A percentile compares a stretch with the other conserved stretches of the same genome.
These are phyloP conservation scores for Biscutella auriculata DNA, from an alignment of 441 rosid genomes.

Conservation along the genomic window DNA sequence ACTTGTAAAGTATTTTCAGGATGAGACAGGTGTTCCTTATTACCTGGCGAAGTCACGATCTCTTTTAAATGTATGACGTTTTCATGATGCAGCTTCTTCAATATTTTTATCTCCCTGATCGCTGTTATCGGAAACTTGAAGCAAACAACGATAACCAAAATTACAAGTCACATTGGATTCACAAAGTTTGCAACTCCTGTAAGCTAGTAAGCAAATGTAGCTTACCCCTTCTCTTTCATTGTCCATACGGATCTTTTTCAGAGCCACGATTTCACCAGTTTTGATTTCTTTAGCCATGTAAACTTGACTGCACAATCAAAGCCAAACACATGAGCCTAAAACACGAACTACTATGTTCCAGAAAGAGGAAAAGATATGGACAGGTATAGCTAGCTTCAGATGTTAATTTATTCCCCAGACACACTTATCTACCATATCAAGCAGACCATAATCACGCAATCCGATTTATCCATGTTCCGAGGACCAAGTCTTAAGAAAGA, in stretches of 20 bases:
- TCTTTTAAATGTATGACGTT: slow-evolving; percentile 84
- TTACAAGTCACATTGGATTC: not conserved
- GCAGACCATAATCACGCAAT: not conserved
- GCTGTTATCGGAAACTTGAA: slow-evolving; percentile 91
- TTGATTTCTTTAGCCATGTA: slow-evolving; percentile 55
- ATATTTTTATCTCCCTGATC: slow-evolving; percentile 82
- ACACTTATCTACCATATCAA: not conserved
- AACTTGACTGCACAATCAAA: slow-evolving; percentile 61
- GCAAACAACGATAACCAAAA: not conserved
- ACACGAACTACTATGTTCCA: not conserved
- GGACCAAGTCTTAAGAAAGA: not conserved
- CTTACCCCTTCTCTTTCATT: slow-evolving; percentile 37
- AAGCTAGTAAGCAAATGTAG: not conserved
- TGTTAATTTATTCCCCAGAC: not conserved
- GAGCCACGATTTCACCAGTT: slow-evolving; percentile 27
- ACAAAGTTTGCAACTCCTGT: not conserved
- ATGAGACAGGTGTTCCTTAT: not conserved
- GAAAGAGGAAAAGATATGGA: not conserved
- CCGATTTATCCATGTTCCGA: not conserved
- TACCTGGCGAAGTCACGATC: slow-evolving; percentile 90
- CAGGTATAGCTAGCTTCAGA: not conserved
- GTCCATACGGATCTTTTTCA: slow-evolving; percentile 26
- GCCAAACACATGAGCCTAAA: not conserved
- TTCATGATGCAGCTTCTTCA: slow-evolving; percentile 81
- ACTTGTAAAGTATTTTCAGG: not conserved